These are phyloP conservation scores for Suillus discolor DNA, from an alignment of 768 basidiomycete species.

Conservation along the genomic window DNA sequence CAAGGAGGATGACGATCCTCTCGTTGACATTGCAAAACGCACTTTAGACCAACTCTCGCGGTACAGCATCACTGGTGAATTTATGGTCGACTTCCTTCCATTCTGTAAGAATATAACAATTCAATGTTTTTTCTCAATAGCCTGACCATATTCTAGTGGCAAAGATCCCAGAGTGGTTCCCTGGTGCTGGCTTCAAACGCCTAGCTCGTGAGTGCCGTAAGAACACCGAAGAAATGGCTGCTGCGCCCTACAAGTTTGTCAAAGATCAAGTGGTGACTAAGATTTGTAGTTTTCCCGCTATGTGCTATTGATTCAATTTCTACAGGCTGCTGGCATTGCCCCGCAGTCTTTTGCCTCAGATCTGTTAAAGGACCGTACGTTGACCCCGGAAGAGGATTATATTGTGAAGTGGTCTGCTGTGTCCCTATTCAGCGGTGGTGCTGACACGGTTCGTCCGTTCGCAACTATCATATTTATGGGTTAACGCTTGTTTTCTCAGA, in stretches of 20 bases:
- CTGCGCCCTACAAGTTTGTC: conserved; percentile 46
- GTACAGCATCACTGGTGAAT: conserved; percentile 14
- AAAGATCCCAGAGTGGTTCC: conserved; percentile 38
- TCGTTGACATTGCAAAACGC: conserved; percentile 32
- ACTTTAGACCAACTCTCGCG: conserved; percentile 19
- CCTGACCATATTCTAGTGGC: conserved; percentile 22
- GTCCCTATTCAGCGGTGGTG: conserved; percentile 32
- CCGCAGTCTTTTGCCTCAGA: conserved; percentile 21
- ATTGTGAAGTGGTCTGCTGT: conserved; percentile 21
- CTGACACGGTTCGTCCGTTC: conserved; percentile 44
- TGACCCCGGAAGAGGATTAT: conserved; percentile 20
- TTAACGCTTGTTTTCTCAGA: conserved; percentile 2
- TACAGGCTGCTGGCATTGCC: conserved; percentile 20
- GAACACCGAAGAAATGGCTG: conserved; percentile 39
- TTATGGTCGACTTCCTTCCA: conserved; percentile 27
- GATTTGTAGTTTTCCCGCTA: neutral
- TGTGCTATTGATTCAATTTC: neutral
- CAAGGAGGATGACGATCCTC: conserved; percentile 36
- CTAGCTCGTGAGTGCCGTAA: conserved; percentile 27
- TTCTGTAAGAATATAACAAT: conserved; percentile 11
- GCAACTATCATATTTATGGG: conserved; percentile 15
- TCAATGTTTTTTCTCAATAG: neutral
- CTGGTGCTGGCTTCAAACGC: conserved; percentile 37
- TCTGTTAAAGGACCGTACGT: conserved; percentile 9
- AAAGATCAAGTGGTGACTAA: conserved; percentile 47